Base-by-base conservation (phyloP, 805 yeast genomes). In the Ogataea pignaliae region DNA sequence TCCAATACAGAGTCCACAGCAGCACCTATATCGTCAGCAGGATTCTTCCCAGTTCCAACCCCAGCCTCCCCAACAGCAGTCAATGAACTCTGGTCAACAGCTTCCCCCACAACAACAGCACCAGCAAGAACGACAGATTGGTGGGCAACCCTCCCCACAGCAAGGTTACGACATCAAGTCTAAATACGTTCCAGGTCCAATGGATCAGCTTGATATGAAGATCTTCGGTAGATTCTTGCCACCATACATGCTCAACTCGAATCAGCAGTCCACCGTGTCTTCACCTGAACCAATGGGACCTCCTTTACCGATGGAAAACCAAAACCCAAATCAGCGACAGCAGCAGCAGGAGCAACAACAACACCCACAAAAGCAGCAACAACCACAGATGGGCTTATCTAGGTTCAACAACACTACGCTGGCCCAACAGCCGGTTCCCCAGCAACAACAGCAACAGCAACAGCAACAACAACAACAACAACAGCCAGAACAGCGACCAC, bases 131-230 rank as follows among this genome's bases (percentile, higher is more conserved):
- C 44, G 38, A 29, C 18, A 32, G 10, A n/a, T 40, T 16, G 11
- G 31, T 18, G 17, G 14, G 14, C 33, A 43, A 17, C 40, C 32
- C 13, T 32, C 11, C 15, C 15, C 29, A 18, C 36, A 31, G 13
- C 43, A 39, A 18, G 42, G 41, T 10, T 33, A 43, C 10, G 30
- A 32, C 26, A 46, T 40, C 29, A 47, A 54, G 36, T 51, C 47
- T 39, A 64, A 68, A 42, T 85, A 86, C 54, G 73, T 85, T 48
- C 88, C 93, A 1, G 93, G 95, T 4, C 83, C 86, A 36, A 84
- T 88, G 72, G 96, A 88, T 60, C 85, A 83, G 52, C 64, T 88
- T 38, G 97, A 88, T 60, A 79, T 87, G 57, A 90, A 87, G 57
- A 73, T 88, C 15, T 88, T 88, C 69, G 97, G 96, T 1, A 68